These are phyloP conservation scores for Acorus gramineus DNA, from an alignment of 106 monocot species.

Conservation along the genomic window DNA sequence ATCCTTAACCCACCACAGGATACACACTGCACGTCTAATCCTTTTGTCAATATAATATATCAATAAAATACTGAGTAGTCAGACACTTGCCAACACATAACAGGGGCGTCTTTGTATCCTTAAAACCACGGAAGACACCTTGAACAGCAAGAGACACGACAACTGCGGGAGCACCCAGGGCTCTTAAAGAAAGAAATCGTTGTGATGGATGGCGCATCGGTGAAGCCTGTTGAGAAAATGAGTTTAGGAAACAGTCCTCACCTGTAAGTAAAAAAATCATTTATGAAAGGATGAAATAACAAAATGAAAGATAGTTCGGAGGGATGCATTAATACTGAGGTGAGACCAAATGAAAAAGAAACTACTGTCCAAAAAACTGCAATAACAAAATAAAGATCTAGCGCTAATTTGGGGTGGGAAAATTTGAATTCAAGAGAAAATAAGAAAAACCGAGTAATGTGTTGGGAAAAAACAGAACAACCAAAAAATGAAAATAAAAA, in stretches of 20 bases:
- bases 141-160: conserved; percentile 87
- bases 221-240: conserved; percentile 49
- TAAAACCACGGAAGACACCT: conserved; percentile 98
- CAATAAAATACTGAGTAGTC: no score
- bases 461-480: no score
- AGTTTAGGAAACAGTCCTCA: conserved; percentile 1
- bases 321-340: no score
- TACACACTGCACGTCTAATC: no score
- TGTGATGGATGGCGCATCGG: conserved; percentile 58
- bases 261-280: neutral
- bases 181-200: conserved; percentile 79
- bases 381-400: no score
- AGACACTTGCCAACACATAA: conserved; percentile 66
- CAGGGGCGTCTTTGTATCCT: conserved; percentile 89
- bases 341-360: no score
- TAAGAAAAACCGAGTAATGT: no score
- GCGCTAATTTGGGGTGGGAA: no score
- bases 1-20: no score
- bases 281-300: conserved; percentile 1
- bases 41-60: no score
- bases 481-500: neutral
- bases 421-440: no score
- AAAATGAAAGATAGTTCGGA: neutral
- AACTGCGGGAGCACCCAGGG: conserved; percentile 93
- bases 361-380: no score